Evolutionary conservation across 371 early-diverging fungal species (phyloP).

Genomic region (Apophysomyces ossiformis): DNA sequence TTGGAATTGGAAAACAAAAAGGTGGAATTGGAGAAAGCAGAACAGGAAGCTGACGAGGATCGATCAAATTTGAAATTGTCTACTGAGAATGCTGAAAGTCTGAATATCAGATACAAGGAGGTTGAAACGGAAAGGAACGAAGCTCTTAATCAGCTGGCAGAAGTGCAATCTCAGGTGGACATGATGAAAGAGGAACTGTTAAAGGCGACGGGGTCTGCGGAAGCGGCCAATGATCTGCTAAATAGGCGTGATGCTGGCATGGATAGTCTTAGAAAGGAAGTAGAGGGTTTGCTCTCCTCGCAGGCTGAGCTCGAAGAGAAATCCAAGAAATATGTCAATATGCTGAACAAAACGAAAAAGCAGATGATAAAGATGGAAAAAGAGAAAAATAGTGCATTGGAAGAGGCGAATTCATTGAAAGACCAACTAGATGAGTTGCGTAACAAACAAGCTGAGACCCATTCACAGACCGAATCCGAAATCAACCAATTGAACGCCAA

Average conservation of each 20-base stretch:
- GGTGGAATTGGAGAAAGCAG: conserved; percentile 36
- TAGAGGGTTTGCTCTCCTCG: conserved; percentile 43
- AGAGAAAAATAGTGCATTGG: conserved; percentile 58
- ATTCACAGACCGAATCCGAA: conserved; percentile 29
- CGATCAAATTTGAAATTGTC: conserved; percentile 23
- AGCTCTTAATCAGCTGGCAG: conserved; percentile 39
- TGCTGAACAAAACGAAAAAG: conserved; percentile 61
- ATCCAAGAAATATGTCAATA: conserved; percentile 50
- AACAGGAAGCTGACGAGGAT: conserved; percentile 32
- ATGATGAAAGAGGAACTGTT: conserved; percentile 37
- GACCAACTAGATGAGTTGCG: conserved; percentile 16
- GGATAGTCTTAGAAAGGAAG: conserved; percentile 53
- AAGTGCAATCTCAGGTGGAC: conserved; percentile 42
- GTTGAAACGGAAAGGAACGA: conserved; percentile 37
- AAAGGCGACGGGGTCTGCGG: conserved; percentile 59
- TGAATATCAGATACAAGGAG: conserved; percentile 29
- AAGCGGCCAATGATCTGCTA: conserved; percentile 55
- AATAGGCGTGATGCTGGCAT: conserved; percentile 63
- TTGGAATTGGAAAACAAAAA: conserved; percentile 19
- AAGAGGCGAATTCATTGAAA: conserved; percentile 49
- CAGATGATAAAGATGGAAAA: conserved; percentile 62
- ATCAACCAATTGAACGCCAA: conserved; percentile 31
- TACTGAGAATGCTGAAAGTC: conserved; percentile 24
- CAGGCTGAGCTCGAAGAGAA: conserved; percentile 59
- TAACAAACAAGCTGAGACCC: conserved; percentile 21